These are phyloP conservation scores for Porphyrellus cyaneotinctus DNA, from an alignment of 768 basidiomycete genomes.

Conservation along the genomic window DNA sequence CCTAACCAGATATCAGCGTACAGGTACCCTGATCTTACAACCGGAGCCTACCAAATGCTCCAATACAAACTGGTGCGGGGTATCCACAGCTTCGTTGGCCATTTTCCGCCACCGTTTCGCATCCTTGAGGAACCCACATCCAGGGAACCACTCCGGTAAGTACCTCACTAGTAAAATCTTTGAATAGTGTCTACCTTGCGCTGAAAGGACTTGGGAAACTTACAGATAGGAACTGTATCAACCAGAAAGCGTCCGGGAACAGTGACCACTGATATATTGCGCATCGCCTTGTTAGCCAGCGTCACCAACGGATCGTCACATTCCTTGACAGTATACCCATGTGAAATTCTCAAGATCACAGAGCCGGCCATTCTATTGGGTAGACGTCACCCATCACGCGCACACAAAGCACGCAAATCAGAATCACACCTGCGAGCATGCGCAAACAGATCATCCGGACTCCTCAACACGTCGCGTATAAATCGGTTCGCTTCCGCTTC, in stretches of 20 bases:
- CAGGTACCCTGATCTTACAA: background rate
- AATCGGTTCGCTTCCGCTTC: constrained; percentile 6
- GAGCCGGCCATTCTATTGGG: constrained; percentile 4
- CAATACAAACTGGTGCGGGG: constrained; percentile 6
- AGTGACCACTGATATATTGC: constrained; percentile 6
- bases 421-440: constrained; percentile 6
- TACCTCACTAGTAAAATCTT: constrained; percentile 3
- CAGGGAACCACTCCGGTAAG: constrained; percentile 20
- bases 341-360: constrained; percentile 31
- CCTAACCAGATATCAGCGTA: background rate
- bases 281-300: constrained; percentile 23
- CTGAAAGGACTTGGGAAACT: background rate
- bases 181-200: background rate
- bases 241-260: constrained; percentile 6
- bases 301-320: constrained; percentile 32
- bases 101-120: constrained; percentile 3
- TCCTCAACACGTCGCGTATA: background rate
- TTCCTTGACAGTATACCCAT: constrained; percentile 32
- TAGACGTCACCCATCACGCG: background rate
- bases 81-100: constrained; percentile 1
- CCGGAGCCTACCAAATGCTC: constrained; percentile 1
- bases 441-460: background rate
- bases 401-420: background rate
- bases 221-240: constrained; percentile 6
- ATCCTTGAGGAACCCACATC: constrained; percentile 9